Conservation (phyloP, 1,284 basidiomycete genomes). For the Malassezia psittaci region DNA sequence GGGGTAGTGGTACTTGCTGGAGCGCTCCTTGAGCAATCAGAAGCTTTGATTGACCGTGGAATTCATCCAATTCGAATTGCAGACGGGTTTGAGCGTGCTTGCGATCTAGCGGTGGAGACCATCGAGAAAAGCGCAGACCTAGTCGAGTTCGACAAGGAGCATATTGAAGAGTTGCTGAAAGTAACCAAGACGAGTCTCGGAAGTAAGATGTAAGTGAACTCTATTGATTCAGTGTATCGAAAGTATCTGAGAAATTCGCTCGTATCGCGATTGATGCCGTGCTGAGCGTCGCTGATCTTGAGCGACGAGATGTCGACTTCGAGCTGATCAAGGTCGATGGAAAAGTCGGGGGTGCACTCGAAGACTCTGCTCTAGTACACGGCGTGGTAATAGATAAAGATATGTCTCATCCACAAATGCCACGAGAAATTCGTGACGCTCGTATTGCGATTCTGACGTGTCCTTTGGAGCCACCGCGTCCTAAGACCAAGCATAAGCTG, state of each 20-base stretch:
- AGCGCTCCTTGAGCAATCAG: slow-evolving; percentile 76
- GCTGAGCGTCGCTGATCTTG: slow-evolving; percentile 83
- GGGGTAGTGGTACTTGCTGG: slow-evolving; percentile 97
- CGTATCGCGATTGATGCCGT: slow-evolving; percentile 97
- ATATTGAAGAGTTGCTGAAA: slow-evolving; percentile 65
- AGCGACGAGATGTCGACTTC: slow-evolving; percentile 89
- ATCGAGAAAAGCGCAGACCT: slow-evolving; percentile 86
- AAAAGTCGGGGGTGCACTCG: slow-evolving; percentile 91
- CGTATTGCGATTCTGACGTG: slow-evolving; percentile 93
- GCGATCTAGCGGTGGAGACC: slow-evolving; percentile 74
- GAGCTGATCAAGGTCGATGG: slow-evolving; percentile 99
- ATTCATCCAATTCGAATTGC: slow-evolving; percentile 98
- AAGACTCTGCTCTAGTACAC: slow-evolving; percentile 82
- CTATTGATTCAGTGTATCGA: slow-evolving; percentile 66
- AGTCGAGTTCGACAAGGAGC: slow-evolving; percentile 69
- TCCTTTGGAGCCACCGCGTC: slow-evolving; percentile 94
- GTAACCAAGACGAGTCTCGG: slow-evolving; percentile 92
- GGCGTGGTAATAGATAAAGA: slow-evolving; percentile 98
- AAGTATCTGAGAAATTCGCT: slow-evolving; percentile 87
- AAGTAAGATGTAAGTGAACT: slow-evolving; percentile 72
- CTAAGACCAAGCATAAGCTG: slow-evolving; percentile 98
- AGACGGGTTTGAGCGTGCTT: slow-evolving; percentile 93
- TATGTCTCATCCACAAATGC: slow-evolving; percentile 99
- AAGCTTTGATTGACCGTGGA: slow-evolving; percentile 80
- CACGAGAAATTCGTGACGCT: slow-evolving; percentile 72